Conservation (phyloP, 139 green algal species). For the Monoraphidium neglectum region DNA sequence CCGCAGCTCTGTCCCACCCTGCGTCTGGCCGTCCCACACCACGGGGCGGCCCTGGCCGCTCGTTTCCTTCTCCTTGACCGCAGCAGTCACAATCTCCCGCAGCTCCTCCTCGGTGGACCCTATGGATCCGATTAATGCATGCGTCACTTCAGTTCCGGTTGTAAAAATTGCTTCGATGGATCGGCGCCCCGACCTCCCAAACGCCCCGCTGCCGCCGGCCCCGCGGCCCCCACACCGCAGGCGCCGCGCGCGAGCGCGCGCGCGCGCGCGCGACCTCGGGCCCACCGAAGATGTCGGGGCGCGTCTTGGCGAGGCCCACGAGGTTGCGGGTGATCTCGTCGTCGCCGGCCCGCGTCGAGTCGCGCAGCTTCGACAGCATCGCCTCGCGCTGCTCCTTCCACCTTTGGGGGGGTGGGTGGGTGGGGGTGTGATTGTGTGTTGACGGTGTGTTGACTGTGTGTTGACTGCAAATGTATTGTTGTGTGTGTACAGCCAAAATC, state of each 20-base stretch:
- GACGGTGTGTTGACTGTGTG: too few relatives aligned
- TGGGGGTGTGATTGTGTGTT: too few relatives aligned
- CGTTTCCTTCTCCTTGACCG: slow-evolving; percentile 78
- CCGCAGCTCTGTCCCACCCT: slow-evolving; percentile 30
- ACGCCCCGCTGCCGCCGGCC: too few relatives aligned
- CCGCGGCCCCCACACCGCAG: too few relatives aligned
- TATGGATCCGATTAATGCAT: slow-evolving; percentile 19
- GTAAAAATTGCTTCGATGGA: background rate
- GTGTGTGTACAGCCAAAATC: too few relatives aligned
- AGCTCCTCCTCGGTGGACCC: slow-evolving; percentile 87
- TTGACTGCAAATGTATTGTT: too few relatives aligned
- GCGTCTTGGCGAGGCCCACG: slow-evolving; percentile 74
- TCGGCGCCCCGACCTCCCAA: background rate
- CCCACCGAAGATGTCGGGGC: slow-evolving; percentile 95
- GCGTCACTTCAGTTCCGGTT: background rate
- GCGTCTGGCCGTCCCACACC: slow-evolving; percentile 64
- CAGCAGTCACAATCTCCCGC: slow-evolving; percentile 53
- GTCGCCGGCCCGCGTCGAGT: slow-evolving; percentile 79
- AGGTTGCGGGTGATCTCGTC: slow-evolving; percentile 97
- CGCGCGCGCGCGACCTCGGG: background rate
- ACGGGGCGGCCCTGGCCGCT: slow-evolving; percentile 56
- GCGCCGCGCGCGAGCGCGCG: too few relatives aligned
- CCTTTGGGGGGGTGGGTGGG: slow-evolving; percentile 51
- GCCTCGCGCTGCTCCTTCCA: slow-evolving; percentile 93
- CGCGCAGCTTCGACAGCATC: slow-evolving; percentile 92